A percentile compares a stretch with the other conserved stretches of the same genome.
phyloP scores from a whole-genome alignment of 495 filamentous ascomycete species.

The Emericellopsis terricola region DNA sequence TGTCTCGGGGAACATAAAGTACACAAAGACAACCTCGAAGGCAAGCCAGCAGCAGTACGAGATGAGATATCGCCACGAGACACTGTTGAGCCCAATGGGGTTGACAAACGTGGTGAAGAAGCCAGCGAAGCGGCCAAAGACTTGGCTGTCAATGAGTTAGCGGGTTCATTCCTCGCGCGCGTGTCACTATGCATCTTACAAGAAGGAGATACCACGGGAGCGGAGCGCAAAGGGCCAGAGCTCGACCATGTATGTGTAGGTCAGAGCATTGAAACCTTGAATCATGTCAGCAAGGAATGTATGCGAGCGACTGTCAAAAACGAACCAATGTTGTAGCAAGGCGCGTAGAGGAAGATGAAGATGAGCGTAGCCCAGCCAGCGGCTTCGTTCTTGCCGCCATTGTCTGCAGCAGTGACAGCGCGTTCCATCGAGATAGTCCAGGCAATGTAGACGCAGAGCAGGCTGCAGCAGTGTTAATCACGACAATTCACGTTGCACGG shows the following conservation, averaged over 20 bases:
- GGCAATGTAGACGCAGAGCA: conserved; percentile 36
- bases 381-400: conserved; percentile 16
- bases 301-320: too few relatives aligned
- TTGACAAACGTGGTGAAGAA: conserved; percentile 46
- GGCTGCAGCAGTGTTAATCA: too few relatives aligned
- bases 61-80: conserved; percentile 38
- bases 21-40: conserved; percentile 35
- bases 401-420: conserved; percentile 20
- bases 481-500: too few relatives aligned
- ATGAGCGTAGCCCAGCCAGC: conserved; percentile 30
- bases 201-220: conserved; percentile 37
- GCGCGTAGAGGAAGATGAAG: conserved; percentile 45
- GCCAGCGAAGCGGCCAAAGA: conserved; percentile 1
- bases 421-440: conserved; percentile 43
- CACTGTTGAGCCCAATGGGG: conserved; percentile 35
- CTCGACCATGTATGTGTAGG: conserved; percentile 33
- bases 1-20: conserved; percentile 42
- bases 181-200: too few relatives aligned
- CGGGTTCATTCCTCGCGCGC: too few relatives aligned
- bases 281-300: too few relatives aligned
- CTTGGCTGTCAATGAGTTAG: background rate
- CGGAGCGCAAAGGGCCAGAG: conserved; percentile 40
- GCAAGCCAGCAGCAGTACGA: conserved; percentile 40
- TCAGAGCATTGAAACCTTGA: too few relatives aligned
- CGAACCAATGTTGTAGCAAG: conserved; percentile 49